Base-by-base conservation (phyloP, 306 rosid species). In the Malus fusca region DNA sequence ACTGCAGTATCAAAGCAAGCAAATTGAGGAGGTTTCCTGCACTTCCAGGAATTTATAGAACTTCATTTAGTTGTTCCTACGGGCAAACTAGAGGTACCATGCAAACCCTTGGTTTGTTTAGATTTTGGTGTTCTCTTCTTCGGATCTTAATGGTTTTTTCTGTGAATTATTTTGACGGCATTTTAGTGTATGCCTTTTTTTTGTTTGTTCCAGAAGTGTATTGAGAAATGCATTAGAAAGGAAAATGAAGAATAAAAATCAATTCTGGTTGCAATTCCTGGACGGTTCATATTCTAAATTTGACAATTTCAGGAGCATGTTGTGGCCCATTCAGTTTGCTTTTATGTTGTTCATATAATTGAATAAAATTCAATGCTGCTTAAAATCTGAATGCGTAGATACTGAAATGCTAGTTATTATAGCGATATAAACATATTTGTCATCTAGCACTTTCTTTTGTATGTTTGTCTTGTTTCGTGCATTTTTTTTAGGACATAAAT, bases 1-100 rank as follows among this genome's bases (percentile, higher is more conserved):
- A 83, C 93, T 92, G 99, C 99, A 96, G 99, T 91, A 85, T 82
- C 91, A 88, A 89, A 90, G 97, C 97, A 82, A 78, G 91, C 97
- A 90, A 93, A 93, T 92, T 90, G 98, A 87, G 97, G 98, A 89
- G 88, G 91, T 89, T 90, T 56, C 87, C 86, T 73, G 85, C 86
- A 79, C 83, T 76, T 77, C 72, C 86, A 72, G 85, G 89, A 71
- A 88, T 88, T 79, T 88, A 79, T 86, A 90, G 81, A 86, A 85
- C 93, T 81, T 84, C 93, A 79, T 67, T 91, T 91, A 91, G 88
- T 90, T 85, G 88, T 90, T 76, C 80, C 91, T 86, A 85, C 92
- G 65, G 91, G 79, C 96, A 79, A 80, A 60, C 85, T 85, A 79
- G 88, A 94, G 98, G 98, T 94, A 94, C 92, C 71, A 73, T 80